Base-by-base conservation (phyloP, 495 filamentous ascomycete genomes). In the Cudoniella acicularis region DNA sequence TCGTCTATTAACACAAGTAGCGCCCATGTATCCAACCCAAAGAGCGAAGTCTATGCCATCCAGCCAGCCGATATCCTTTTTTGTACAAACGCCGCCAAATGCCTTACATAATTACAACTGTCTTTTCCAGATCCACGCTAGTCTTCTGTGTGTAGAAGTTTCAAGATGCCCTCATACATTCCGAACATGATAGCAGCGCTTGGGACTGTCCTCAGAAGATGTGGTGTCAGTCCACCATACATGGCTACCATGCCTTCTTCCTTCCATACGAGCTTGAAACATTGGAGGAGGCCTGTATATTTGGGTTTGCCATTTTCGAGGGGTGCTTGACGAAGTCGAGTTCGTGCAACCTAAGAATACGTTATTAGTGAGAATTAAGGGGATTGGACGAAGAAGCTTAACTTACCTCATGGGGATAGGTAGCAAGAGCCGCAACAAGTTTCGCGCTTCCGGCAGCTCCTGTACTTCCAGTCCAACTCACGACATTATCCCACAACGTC, bases 171-270 rank as follows among this genome's bases (percentile, higher is more conserved):
- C 71, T 96, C 91, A 70, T 96, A 96, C 71, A 91, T 92, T 58
- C 90, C 90, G 65, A 96, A 92, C 79, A 92, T 96, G 68, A 96
- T 92, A 52, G 88, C 88, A 11, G 91, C 91, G 51, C 88, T 91
- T 3, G 91, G 91, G 2, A 96, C 90, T 11, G 91, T 91, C 36
- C 91, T 83, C 60, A 93, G 77, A 65, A 96, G 84, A 69, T 96
- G 91, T 22, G 91, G 90, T 25, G 89, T 91, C 66, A 96, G 72
- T 13, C 91, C 92, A 55, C 91, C 91, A 66, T 96, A 96, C 53
- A 96, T 72, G 8, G 83, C 87, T 1, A 81, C 78, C 73, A 94
- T 79, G 26, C 91, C 89, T 74, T 96, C 91, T 69, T 96, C 89
- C 64, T 88, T 89, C 70, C 82, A 89, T 57, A 96, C 85, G 24